phyloP scores from a whole-genome alignment of 2,329 filamentous ascomycete genomes.

The Lasiodiplodia theobromae region DNA sequence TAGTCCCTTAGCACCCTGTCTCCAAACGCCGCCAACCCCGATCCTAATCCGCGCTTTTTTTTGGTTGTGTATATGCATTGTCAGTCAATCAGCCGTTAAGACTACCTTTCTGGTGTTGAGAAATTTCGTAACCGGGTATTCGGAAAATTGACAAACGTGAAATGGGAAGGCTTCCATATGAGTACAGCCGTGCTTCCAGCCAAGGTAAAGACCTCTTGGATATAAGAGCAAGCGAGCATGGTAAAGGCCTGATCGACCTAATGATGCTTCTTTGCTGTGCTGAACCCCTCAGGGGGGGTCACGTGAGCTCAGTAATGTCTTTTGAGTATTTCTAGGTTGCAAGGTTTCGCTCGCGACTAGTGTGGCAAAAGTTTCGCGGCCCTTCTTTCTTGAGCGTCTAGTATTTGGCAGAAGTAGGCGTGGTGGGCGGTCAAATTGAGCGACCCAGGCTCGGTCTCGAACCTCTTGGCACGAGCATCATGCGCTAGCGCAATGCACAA shows the following conservation, averaged over 20 bases:
- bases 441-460: neutral
- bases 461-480: neutral
- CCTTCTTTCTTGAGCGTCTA: neutral
- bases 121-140: constrained; percentile 17
- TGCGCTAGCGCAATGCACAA: neutral
- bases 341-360: neutral
- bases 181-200: neutral
- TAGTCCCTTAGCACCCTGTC: neutral
- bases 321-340: neutral
- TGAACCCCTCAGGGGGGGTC: neutral
- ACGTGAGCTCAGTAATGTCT: neutral
- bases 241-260: neutral
- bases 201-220: neutral
- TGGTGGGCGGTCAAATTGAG: neutral
- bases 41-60: neutral
- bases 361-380: neutral
- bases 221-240: neutral
- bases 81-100: constrained; percentile 8
- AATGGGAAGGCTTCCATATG: neutral
- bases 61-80: constrained; percentile 4
- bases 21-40: neutral
- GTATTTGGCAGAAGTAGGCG: neutral
- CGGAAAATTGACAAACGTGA: constrained; percentile 1
- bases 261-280: neutral
- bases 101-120: neutral